Evolutionary conservation across 1,139 yeast genomes (phyloP).

Genomic region (Kodamaea plutei): DNA sequence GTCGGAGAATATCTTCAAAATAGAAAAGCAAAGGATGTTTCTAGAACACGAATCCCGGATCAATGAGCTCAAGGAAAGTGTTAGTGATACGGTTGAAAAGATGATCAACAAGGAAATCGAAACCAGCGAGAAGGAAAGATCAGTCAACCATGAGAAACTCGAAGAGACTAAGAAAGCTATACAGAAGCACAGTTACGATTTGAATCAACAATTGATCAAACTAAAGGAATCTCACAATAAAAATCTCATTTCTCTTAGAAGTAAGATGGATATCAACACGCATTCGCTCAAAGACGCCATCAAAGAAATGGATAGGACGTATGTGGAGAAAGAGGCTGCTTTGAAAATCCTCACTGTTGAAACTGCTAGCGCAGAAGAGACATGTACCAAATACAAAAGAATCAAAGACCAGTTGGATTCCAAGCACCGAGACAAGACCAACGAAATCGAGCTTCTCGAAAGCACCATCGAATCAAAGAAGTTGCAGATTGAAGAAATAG

Average conservation of each 20-base stretch:
- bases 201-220: constrained; percentile 22
- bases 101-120: constrained; percentile 26
- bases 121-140: constrained; percentile 23
- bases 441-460: constrained; percentile 19
- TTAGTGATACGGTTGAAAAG: constrained; percentile 30
- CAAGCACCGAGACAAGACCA: constrained; percentile 16
- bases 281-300: constrained; percentile 15
- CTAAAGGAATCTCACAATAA: constrained; percentile 25
- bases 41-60: constrained; percentile 17
- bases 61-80: constrained; percentile 34
- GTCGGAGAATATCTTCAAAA: constrained; percentile 21
- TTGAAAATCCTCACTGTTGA: no score
- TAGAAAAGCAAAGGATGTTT: constrained; percentile 11
- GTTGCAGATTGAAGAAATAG: constrained; percentile 9
- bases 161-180: constrained; percentile 14
- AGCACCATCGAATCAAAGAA: constrained; percentile 11
- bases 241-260: constrained; percentile 17
- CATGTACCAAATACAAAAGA: constrained; percentile 2
- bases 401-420: constrained; percentile 9
- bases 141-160: constrained; percentile 13
- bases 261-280: constrained; percentile 20
- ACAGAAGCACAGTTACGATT: constrained; percentile 16
- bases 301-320: constrained; percentile 10
- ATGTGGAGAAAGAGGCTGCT: no score
- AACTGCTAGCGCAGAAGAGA: no score